Percentiles rank a stretch among this genome's conserved stretches.
Evolutionary conservation across 495 filamentous ascomycete species (phyloP).

Genomic region (Bryoglossum gracile): DNA sequence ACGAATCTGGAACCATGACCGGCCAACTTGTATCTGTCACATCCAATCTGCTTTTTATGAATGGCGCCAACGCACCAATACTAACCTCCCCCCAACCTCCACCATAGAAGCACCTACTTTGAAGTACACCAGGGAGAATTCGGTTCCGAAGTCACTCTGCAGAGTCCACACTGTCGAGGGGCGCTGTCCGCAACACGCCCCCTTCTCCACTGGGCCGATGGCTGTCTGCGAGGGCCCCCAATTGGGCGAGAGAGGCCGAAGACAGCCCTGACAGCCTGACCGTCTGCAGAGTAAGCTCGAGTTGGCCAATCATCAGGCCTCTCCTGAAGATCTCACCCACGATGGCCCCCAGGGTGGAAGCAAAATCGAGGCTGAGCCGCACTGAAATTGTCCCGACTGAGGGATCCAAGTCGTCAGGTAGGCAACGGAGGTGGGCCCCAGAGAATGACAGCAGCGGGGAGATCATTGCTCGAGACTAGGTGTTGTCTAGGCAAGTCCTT

Average conservation of each 20-base stretch:
- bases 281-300: not conserved
- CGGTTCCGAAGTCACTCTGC: too few relatives aligned
- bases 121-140: too few relatives aligned
- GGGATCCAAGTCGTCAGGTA: not conserved
- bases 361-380: conserved; percentile 17
- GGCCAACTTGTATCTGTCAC: too few relatives aligned
- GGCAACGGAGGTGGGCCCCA: not conserved
- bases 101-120: too few relatives aligned
- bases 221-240: too few relatives aligned
- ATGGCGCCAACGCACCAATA: too few relatives aligned
- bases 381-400: not conserved
- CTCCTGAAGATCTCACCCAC: not conserved
- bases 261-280: not conserved
- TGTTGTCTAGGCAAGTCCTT: conserved; percentile 5
- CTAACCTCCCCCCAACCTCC: too few relatives aligned
- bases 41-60: too few relatives aligned
- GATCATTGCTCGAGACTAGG: not conserved
- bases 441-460: conserved; percentile 2
- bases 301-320: not conserved
- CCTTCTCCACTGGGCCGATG: too few relatives aligned
- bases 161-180: too few relatives aligned
- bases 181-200: too few relatives aligned
- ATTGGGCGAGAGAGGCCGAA: not conserved
- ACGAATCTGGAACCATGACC: too few relatives aligned
- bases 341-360: conserved; percentile 10